These are phyloP conservation scores for Priceomyces fermenticarens DNA, from an alignment of 805 yeast species.

Conservation along the genomic window DNA sequence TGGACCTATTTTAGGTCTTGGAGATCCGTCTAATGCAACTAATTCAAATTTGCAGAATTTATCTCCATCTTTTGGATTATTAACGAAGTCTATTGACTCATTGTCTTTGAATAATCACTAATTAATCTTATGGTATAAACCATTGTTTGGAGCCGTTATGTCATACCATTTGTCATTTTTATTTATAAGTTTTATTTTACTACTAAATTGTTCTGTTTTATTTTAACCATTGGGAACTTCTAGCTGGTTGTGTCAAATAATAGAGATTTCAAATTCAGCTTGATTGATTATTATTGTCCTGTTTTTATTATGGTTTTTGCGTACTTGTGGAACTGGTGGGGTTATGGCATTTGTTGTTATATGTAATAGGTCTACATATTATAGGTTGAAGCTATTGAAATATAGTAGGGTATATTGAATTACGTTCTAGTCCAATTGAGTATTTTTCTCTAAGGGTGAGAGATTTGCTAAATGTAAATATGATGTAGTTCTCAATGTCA, in stretches of 20 bases:
- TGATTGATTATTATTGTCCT: neutral
- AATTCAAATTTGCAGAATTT: constrained; percentile 7
- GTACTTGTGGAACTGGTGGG: constrained; percentile 2
- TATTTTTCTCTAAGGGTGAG: neutral
- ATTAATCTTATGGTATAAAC: neutral
- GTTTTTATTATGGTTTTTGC: constrained; percentile 2
- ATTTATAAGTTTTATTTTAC: neutral
- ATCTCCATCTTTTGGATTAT: constrained; percentile 13
- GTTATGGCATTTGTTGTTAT: constrained; percentile 4
- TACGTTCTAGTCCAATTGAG: neutral
- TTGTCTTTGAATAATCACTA: constrained; percentile 26
- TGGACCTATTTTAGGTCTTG: constrained; percentile 12
- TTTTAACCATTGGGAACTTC: neutral
- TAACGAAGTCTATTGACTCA: constrained; percentile 32
- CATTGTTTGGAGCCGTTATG: neutral
- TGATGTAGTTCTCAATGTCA: too few relatives aligned
- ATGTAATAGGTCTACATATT: constrained; percentile 4
- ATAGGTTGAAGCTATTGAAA: constrained; percentile 5
- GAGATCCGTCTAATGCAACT: constrained; percentile 8
- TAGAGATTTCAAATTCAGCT: neutral
- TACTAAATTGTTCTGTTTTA: neutral
- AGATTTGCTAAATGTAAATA: too few relatives aligned
- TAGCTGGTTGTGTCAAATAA: neutral
- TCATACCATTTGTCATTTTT: neutral
- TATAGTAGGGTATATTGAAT: constrained; percentile 2